Evolutionary conservation across 1,284 basidiomycete species (phyloP).

Genomic region (Gastroboletus turbinatus): DNA sequence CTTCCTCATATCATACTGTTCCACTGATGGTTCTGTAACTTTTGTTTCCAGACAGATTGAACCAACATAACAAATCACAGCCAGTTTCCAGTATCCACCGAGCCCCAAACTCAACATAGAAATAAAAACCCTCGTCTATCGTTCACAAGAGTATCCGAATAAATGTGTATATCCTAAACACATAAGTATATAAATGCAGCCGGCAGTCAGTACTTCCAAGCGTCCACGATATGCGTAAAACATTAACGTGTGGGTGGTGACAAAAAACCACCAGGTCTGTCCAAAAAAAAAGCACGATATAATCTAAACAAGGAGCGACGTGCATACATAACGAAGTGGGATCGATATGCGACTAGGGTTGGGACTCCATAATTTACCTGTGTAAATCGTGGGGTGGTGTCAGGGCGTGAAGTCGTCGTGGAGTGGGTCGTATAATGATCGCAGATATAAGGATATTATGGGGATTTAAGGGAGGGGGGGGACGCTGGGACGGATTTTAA

Average conservation of each 20-base stretch:
- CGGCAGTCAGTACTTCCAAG: background rate
- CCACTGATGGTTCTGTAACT: too few species aligned
- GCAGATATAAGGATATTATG: background rate
- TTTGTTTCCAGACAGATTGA: too few species aligned
- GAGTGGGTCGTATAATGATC: background rate
- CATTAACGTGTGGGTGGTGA: too few species aligned
- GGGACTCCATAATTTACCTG: background rate
- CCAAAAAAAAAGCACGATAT: background rate
- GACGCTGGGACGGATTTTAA: background rate
- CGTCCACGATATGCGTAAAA: background rate
- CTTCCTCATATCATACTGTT: too few species aligned
- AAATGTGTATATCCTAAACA: background rate
- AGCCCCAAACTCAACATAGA: too few species aligned
- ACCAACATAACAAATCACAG: too few species aligned
- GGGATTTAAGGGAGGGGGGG: background rate
- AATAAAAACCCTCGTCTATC: too few species aligned
- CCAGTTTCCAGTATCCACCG: too few species aligned
- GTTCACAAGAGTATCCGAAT: background rate
- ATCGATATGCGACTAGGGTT: background rate
- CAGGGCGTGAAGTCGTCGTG: background rate
- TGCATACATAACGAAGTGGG: background rate
- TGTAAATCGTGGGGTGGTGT: background rate
- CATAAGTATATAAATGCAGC: background rate
- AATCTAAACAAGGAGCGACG: background rate
- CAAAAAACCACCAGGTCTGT: too few species aligned